Evolutionary conservation across 2,329 filamentous ascomycete genomes (phyloP), one percentile per base, ranked within the genome.

Genomic region (Aspergillus tubingensis): DNA sequence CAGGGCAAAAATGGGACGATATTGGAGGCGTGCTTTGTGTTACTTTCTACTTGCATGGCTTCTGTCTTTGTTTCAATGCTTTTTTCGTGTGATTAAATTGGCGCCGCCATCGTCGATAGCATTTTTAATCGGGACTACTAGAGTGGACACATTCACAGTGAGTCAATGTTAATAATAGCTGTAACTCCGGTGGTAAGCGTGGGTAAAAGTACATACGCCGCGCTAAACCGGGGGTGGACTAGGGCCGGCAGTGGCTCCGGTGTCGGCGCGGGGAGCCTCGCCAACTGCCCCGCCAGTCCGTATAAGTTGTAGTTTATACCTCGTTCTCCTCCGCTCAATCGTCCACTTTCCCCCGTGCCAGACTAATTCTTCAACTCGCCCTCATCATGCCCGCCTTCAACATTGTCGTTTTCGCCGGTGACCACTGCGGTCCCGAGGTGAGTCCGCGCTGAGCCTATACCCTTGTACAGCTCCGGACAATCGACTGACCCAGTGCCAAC

Each of bases 361-460:
- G 32, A 44, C 47, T 36, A 15, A n/a, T n/a, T n/a, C n/a, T n/a
- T n/a, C 23, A 41, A 13, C 48, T 49, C 32, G 32, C 11, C 11
- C 17, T 61, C 64, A 83, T 69, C 60, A 92, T 92, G 90, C 78
- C 88, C 67, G 82, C 85, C 54, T 88, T 87, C 75, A 91, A 91
- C 66, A 90, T 93, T 74, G 90, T 93, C 63, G 89, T 94, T 60
- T 91, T 94, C 76, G 89, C 79, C 55, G 91, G 91, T 72, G 92
- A 96, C 81, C 91, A 95, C 78, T 91, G 89, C 72, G 91, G 91
- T 76, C 91, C 91, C 1, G 91, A 96, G 86, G 91, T 92, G 78
- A 70, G 85, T 38, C 7, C 5, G 8, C 41, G 3, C 23, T 27
- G 25, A 36, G 32, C 32, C 32, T 36, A 13, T 36, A 49, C 44